These are phyloP conservation scores for Lachancea cidri DNA, from an alignment of 805 yeast species.

Conservation along the genomic window DNA sequence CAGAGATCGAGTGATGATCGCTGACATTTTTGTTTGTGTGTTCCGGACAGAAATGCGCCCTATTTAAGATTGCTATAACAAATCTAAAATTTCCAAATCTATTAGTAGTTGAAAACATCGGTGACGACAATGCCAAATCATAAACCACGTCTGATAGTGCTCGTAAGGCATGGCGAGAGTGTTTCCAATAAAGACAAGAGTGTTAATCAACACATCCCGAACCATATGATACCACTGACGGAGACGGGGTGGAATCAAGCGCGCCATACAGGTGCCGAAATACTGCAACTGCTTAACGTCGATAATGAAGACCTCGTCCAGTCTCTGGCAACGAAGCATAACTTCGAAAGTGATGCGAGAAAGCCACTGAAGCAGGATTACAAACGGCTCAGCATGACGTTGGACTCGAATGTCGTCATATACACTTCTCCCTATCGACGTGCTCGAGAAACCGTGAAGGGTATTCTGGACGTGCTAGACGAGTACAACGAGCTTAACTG, in stretches of 20 bases:
- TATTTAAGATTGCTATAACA: not conserved
- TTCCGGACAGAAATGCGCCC: not conserved
- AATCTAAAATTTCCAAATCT: not conserved
- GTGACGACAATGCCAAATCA: constrained; percentile 6
- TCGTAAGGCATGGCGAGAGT: constrained; percentile 89
- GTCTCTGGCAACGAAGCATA: constrained; percentile 19
- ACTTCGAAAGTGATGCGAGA: constrained; percentile 7
- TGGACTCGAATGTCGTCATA: constrained; percentile 60
- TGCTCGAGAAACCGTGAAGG: constrained; percentile 78
- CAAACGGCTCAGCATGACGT: constrained; percentile 33
- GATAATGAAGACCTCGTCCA: constrained; percentile 18
- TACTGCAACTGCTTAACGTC: constrained; percentile 29
- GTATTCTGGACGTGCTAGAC: constrained; percentile 53
- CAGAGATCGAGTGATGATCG: not conserved
- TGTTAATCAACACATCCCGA: constrained; percentile 72
- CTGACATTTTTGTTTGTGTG: not conserved
- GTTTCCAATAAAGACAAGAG: constrained; percentile 84
- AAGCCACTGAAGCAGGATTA: constrained; percentile 17
- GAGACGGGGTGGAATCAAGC: constrained; percentile 65
- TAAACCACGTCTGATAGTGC: constrained; percentile 56
- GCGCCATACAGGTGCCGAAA: constrained; percentile 49
- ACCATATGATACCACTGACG: constrained; percentile 75
- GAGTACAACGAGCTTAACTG: constrained; percentile 28
- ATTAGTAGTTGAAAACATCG: not conserved
- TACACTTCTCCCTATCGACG: constrained; percentile 84